Evolutionary conservation across 192 early-diverging fungal species (phyloP).

Genomic region (Entophlyctis luteolus): DNA sequence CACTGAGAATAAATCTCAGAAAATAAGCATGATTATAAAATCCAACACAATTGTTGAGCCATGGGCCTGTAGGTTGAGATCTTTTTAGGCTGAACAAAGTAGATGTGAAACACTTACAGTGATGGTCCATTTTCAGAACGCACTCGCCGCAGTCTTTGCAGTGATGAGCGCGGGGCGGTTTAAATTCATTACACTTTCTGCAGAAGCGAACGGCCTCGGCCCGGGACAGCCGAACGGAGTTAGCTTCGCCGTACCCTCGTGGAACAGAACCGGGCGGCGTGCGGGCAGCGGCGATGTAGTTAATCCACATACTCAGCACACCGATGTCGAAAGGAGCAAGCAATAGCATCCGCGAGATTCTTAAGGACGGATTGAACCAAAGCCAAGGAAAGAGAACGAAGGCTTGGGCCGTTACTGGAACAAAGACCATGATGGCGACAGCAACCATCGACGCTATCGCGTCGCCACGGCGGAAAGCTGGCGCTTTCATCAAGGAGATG

Average conservation of each 20-base stretch:
- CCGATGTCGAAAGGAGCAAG: slow-evolving; percentile 72
- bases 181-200: slow-evolving; percentile 42
- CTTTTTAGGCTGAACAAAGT: too few relatives aligned
- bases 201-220: slow-evolving; percentile 39
- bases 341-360: slow-evolving; percentile 35
- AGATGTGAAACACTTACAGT: slow-evolving; percentile 35
- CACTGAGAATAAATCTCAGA: slow-evolving; percentile 73
- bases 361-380: slow-evolving; percentile 8
- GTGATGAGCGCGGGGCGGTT: slow-evolving; percentile 51
- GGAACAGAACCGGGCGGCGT: slow-evolving; percentile 83
- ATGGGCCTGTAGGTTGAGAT: slow-evolving; percentile 52
- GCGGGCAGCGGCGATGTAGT: slow-evolving; percentile 75
- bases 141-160: slow-evolving; percentile 49
- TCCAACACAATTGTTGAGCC: slow-evolving; percentile 79
- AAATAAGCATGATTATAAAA: slow-evolving; percentile 65
- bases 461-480: too few relatives aligned
- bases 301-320: slow-evolving; percentile 74
- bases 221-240: slow-evolving; percentile 2
- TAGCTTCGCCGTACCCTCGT: background rate
- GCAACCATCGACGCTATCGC: background rate
- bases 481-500: too few relatives aligned
- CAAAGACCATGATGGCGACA: slow-evolving; percentile 25
- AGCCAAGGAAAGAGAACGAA: slow-evolving; percentile 48
- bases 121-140: slow-evolving; percentile 57
- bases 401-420: slow-evolving; percentile 34